Percentiles rank a stretch among this genome's conserved stretches.
These are phyloP conservation scores for Mimosa bimucronata DNA, from an alignment of 306 rosid species.

Conservation along the genomic window DNA sequence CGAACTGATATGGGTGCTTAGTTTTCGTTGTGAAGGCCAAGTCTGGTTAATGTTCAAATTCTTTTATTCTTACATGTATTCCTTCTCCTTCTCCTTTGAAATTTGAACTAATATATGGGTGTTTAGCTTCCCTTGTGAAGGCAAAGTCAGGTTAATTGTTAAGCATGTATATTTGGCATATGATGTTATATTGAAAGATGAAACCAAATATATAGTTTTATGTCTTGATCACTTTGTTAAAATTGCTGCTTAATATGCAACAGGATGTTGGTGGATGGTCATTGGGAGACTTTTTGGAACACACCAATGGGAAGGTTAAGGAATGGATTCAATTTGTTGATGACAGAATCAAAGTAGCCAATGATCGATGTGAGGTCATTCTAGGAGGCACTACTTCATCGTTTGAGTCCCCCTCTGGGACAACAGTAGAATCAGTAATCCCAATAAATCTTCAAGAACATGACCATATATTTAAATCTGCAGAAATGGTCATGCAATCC, in stretches of 20 bases:
- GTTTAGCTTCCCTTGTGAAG: not conserved
- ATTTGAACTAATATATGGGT: not conserved
- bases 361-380: constrained; percentile 35
- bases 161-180: constrained; percentile 17
- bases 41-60: not conserved
- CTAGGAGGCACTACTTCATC: constrained; percentile 43
- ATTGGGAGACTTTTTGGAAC: constrained; percentile 37
- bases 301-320: constrained; percentile 37
- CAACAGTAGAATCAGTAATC: constrained; percentile 28
- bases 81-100: not conserved
- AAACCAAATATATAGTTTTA: constrained; percentile 5
- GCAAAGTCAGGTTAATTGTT: constrained; percentile 2
- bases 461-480: constrained; percentile 35
- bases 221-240: constrained; percentile 33
- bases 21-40: not conserved
- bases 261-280: constrained; percentile 48
- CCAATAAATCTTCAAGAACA: constrained; percentile 38
- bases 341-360: constrained; percentile 33
- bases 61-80: not conserved
- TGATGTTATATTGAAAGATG: not conserved
- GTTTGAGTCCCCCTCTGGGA: constrained; percentile 34
- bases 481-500: constrained; percentile 40
- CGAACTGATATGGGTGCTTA: not conserved
- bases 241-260: constrained; percentile 35
- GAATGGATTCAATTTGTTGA: constrained; percentile 33